Conservation (phyloP, 768 basidiomycete species). For the Pseudohyphozyma bogoriensis region DNA sequence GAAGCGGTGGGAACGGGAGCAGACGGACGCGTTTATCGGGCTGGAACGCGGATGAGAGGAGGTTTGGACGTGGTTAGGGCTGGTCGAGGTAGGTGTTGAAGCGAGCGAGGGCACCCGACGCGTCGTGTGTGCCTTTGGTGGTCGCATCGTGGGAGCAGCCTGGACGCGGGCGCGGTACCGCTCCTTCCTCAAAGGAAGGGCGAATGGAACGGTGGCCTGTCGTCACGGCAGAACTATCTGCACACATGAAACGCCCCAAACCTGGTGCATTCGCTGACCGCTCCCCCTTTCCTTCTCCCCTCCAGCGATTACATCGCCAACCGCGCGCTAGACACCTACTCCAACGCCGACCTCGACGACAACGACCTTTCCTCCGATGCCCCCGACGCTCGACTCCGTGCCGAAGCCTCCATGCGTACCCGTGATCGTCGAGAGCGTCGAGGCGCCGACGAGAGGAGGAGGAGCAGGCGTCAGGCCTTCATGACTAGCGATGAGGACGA, state of each 20-base stretch:
- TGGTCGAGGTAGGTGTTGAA: background rate
- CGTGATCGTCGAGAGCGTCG: conserved; percentile 66
- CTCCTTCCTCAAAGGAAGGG: no score
- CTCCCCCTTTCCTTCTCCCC: conserved; percentile 12
- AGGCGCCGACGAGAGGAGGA: conserved; percentile 53
- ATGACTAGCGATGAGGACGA: conserved; percentile 74
- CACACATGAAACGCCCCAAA: background rate
- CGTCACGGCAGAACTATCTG: no score
- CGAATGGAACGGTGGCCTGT: background rate
- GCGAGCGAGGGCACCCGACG: background rate
- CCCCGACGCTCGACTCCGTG: conserved; percentile 61
- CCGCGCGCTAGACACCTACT: conserved; percentile 72
- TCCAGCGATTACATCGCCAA: conserved; percentile 70
- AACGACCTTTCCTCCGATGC: conserved; percentile 56
- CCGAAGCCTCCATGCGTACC: conserved; percentile 76
- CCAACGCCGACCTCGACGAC: conserved; percentile 77
- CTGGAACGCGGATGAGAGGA: no score
- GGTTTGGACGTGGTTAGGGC: no score
- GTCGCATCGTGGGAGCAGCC: no score
- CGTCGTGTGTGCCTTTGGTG: no score
- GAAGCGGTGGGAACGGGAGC: no score
- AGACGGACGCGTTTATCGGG: no score
- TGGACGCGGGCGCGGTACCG: no score
- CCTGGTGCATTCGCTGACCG: background rate
- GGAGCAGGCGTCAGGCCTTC: conserved; percentile 77